Evolutionary conservation across 108 stramenopile genomes (phyloP), one percentile per base, ranked within the genome.

Genomic region (Stephanodiscus minutulus): DNA sequence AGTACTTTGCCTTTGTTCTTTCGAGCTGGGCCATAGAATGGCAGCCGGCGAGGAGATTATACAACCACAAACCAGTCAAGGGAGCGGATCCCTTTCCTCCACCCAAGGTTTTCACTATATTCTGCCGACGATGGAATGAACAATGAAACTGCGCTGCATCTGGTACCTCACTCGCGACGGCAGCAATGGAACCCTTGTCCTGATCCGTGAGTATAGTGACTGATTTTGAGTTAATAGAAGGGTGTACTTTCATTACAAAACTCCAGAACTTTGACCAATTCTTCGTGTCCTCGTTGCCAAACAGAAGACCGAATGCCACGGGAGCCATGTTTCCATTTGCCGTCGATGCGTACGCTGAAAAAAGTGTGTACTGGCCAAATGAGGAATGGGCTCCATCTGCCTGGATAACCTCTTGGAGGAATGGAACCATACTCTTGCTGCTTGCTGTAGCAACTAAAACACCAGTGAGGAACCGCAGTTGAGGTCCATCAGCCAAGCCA

Each of bases 291-390:
- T 60, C 59, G 33, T 60, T 60, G 11, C 59, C 59, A 31, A 60
- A 60, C 9, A 60, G 24, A 1, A 60, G 29, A 20, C 28, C 59
- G 7, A 60, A 27, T 60, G 24, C 59, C 3, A 60, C 5, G 0
- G 59, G 59, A 33, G 59, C 5, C 59, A 60, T 31, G 28, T 60
- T 25, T 3, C 28, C 59, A 60, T 60, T 60, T 6, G 29, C 31
- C 2, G 59, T 60, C 3, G 28, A 11, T 1, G 11, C 29, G 33
- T 33, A 60, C 39, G 7, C 39, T 1, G 11, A 39, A 39, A 39
- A 39, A 4, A 39, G 39, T 4, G 8, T 39, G 8, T 4, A 39
- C 11, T 39, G 5, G 1, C 39, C 39, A 39, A 35, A 35, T 5
- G 6, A 35, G 6, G 35, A 5, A 6, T 35, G 35, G 3, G 35